Evolutionary conservation across 192 early-diverging fungal genomes (phyloP), one percentile per base, ranked within the genome.

Genomic region (Geranomyces variabilis): DNA sequence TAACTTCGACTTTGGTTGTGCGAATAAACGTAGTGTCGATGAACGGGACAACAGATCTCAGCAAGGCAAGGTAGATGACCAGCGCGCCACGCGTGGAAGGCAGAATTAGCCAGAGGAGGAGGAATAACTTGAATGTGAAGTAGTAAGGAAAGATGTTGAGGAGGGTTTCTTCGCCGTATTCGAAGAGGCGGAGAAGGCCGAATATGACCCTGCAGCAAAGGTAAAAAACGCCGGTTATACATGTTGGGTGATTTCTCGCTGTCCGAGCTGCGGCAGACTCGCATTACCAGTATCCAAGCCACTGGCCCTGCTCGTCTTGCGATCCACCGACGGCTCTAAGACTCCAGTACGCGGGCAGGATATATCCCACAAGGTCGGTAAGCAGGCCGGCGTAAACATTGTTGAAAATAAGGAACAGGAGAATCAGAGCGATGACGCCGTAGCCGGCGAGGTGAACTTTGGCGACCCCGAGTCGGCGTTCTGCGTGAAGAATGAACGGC

Each of bases 71-170:
- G 51, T 74, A 67, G n/a, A 74, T 45, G 51, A 51, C 8, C 29
- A 49, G 9, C 1, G 64, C 72, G 6, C 72, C 72, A 8, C 58
- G 29, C 1, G 72, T 43, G 28, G 19, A n/a, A 10, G 72, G 72
- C 49, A 41, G 34, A 3, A 69, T 44, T 2, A 75, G 58, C 73
- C 73, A 69, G 41, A 75, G 26, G 46, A 75, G 22, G 15, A 36
- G 17, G 24, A 67, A 14, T 9, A 75, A 43, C 60, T 75, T 75
- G 66, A 75, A 75, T 15, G 65, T 67, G 66, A 28, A 75, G 59
- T 75, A 67, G 60, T 65, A 74, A 28, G 72, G 72, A 22, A 74
- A 74, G n/a, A 74, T 26, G 36, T 29, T 28, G n/a, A 74, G 57
- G 31, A 74, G 36, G 36, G 33, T 17, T 14, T 66, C 64, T 6